phyloP scores from a whole-genome alignment of 176 grass and related monocot species.

The Oryza brachyantha region DNA sequence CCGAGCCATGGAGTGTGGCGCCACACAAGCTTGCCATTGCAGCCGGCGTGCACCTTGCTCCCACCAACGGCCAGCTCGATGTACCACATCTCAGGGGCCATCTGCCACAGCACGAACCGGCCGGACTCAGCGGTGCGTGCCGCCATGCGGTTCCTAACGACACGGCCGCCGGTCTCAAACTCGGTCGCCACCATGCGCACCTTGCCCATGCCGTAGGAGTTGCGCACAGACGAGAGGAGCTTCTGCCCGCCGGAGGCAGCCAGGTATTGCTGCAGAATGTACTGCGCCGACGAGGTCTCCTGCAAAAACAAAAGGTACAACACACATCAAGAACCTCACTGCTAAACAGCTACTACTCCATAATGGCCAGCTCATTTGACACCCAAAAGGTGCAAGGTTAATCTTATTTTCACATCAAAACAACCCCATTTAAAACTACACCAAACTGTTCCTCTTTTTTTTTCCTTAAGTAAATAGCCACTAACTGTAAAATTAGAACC shows the following conservation, averaged over 20 bases:
- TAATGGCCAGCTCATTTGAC: not conserved
- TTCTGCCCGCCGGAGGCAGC: slow-evolving; percentile 72
- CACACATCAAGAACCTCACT: slow-evolving; percentile 2
- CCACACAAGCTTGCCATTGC: slow-evolving; percentile 81
- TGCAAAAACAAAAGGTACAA: no score
- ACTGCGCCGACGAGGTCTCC: slow-evolving; percentile 92
- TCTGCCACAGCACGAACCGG: slow-evolving; percentile 86
- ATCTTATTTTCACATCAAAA: slow-evolving; percentile 19
- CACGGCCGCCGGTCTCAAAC: slow-evolving; percentile 56
- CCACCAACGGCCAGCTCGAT: slow-evolving; percentile 78
- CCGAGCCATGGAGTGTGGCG: slow-evolving; percentile 86
- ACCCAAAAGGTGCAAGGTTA: not conserved
- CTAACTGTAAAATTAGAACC: not conserved
- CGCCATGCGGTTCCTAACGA: slow-evolving; percentile 63
- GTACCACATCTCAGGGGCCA: slow-evolving; percentile 94
- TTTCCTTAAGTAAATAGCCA: not conserved
- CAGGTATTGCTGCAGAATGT: slow-evolving; percentile 88
- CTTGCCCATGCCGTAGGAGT: slow-evolving; percentile 74
- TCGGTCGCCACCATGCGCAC: slow-evolving; percentile 72
- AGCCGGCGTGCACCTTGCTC: slow-evolving; percentile 83
- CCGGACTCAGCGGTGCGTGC: slow-evolving; percentile 51
- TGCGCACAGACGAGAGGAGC: slow-evolving; percentile 57
- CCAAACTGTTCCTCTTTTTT: no score
- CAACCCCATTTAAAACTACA: no score
- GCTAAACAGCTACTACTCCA: not conserved